Evolutionary conservation across 2,329 filamentous ascomycete genomes (phyloP).

Genomic region (Cytospora paraplurivora): DNA sequence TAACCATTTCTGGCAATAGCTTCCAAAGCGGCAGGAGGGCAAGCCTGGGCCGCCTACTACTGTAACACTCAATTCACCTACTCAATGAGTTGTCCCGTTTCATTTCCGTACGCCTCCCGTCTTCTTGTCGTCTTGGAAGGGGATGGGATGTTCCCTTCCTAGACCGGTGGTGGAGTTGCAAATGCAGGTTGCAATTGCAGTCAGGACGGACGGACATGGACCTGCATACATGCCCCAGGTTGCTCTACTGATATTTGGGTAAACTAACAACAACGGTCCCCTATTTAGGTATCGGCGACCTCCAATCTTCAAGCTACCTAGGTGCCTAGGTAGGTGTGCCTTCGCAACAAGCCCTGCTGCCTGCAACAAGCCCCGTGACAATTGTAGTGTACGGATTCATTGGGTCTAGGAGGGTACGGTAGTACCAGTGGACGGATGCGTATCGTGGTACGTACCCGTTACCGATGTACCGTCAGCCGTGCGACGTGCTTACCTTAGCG

Average conservation of each 20-base stretch:
- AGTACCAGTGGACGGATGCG: neutral
- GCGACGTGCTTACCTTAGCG: conserved; percentile 23
- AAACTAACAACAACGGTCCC: too few species aligned
- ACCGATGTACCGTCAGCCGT: conserved; percentile 16
- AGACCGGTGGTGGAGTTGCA: neutral
- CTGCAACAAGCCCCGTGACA: too few species aligned
- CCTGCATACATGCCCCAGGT: too few species aligned
- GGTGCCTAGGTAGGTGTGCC: too few species aligned
- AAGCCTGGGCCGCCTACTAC: too few species aligned
- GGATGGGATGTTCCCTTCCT: neutral
- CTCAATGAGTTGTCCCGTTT: neutral
- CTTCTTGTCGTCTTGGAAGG: neutral
- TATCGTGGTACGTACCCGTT: conserved; percentile 10
- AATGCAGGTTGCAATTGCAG: neutral
- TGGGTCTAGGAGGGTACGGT: neutral
- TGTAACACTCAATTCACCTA: neutral
- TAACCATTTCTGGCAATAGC: neutral
- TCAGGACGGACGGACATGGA: too few species aligned
- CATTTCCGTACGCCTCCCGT: neutral
- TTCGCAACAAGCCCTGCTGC: too few species aligned
- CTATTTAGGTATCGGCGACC: too few species aligned
- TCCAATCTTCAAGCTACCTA: too few species aligned
- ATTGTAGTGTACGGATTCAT: too few species aligned
- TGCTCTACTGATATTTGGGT: too few species aligned
- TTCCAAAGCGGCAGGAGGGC: too few species aligned